Evolutionary conservation across 176 grass and related monocot species (phyloP), one percentile per base, ranked within the genome.

Genomic region (Oryza punctata): DNA sequence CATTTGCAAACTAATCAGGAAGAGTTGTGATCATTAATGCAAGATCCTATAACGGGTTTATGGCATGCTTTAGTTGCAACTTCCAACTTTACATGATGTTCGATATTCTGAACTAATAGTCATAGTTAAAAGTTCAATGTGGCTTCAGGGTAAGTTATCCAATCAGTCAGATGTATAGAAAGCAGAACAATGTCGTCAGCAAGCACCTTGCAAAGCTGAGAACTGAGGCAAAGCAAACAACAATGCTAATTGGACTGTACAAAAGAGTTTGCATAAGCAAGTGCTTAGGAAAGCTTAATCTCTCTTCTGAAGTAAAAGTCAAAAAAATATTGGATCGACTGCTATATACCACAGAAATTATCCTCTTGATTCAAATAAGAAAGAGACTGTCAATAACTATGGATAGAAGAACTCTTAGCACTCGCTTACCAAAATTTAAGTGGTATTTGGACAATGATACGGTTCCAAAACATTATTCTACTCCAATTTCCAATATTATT

Each of bases 1-100:
- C 23, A 80, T 70, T 21, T 18, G 14, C 29, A 86, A 61, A 73
- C 16, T 69, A 27, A 33, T 78, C 47, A 78, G 26, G 73, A 47
- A 44, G 24, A 67, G 28, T 35, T 3, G 70, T 65, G 52, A 6
- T 30, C 76, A 79, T 67, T 13, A 40, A 74, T 75, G 10, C 45
- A 73, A 65, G 26, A 49, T 18, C 43, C 24, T 49, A 73, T 19
- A 67, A 44, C 5, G 7, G 64, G 77, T 79, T 18, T 82, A 69
- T 43, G 13, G 37, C 45, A 74, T 81, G 45, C 45, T 74, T 81
- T 37, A 41, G 61, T 61, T 87, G 72, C 46, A 81, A 75, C 6
- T 21, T 1, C 0, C 43, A 35, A 16, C 40, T n/a, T 47, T 50
- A n/a, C n/a, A n/a, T n/a, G n/a, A n/a, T n/a, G n/a, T n/a, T n/a